Percentiles rank a stretch among this genome's conserved stretches.
phyloP scores from a whole-genome alignment of 2,329 filamentous ascomycete species.

The Microdochium nivale region DNA sequence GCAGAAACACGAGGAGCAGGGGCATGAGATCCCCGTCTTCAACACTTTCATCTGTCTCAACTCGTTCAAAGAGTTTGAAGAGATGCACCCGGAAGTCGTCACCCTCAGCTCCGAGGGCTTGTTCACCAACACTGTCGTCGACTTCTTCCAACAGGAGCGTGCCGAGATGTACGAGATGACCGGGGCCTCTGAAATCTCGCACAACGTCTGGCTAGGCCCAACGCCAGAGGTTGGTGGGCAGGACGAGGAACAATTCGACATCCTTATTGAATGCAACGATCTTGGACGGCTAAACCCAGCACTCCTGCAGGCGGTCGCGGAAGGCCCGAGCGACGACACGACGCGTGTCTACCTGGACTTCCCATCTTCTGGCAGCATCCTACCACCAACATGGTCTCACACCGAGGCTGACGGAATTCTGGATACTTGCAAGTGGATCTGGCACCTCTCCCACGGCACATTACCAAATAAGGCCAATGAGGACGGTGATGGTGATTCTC shows the following conservation, averaged over 20 bases:
- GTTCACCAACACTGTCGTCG: conserved; percentile 69
- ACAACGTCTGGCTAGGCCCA: conserved; percentile 85
- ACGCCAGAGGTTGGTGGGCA: conserved; percentile 62
- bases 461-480: conserved; percentile 22
- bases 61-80: conserved; percentile 64
- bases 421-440: conserved; percentile 84
- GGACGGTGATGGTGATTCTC: conserved; percentile 32
- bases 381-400: conserved; percentile 76
- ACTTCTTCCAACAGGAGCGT: conserved; percentile 85
- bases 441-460: conserved; percentile 66
- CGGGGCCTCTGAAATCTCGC: conserved; percentile 75
- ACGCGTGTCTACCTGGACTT: conserved; percentile 57
- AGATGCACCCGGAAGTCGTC: conserved; percentile 60
- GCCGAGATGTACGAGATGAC: conserved; percentile 94
- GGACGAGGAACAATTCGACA: conserved; percentile 61
- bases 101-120: conserved; percentile 64
- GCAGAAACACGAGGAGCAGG: conserved; percentile 49
- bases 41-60: conserved; percentile 73
- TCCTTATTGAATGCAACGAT: conserved; percentile 85
- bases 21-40: conserved; percentile 53
- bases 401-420: conserved; percentile 76
- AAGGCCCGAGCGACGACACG: conserved; percentile 37
- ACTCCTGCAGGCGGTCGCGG: conserved; percentile 55
- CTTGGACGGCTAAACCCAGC: conserved; percentile 65
- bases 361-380: conserved; percentile 87